These are phyloP conservation scores for Elongisporangium undulatum DNA, from an alignment of 352 stramenopile species.

Conservation along the genomic window DNA sequence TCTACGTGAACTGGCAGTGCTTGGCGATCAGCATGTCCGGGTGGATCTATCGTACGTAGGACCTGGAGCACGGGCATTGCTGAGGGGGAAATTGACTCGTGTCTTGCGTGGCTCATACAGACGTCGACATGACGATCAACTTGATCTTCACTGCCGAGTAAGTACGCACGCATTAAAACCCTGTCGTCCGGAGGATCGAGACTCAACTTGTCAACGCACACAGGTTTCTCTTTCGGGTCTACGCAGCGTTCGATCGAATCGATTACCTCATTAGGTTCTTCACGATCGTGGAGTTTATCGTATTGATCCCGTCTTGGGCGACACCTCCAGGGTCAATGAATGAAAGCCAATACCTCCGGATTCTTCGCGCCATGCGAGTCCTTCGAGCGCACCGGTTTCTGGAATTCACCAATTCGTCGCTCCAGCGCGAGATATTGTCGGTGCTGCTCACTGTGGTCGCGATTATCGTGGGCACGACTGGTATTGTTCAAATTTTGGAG, in stretches of 20 bases:
- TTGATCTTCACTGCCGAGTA: constrained; percentile 71
- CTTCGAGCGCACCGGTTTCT: constrained; percentile 69
- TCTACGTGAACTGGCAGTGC: constrained; percentile 55
- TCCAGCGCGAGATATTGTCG: constrained; percentile 62
- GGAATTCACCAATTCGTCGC: constrained; percentile 65
- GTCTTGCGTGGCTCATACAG: constrained; percentile 12
- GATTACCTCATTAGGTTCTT: constrained; percentile 51
- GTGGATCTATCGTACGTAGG: constrained; percentile 48
- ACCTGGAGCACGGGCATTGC: not conserved
- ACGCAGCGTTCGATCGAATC: constrained; percentile 55
- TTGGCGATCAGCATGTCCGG: constrained; percentile 17
- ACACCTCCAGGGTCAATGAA: constrained; percentile 8
- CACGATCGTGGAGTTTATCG: constrained; percentile 49
- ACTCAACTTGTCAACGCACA: not conserved
- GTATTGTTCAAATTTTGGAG: constrained; percentile 64
- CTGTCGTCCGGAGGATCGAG: constrained; percentile 4
- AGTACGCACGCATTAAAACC: constrained; percentile 3
- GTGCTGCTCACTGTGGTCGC: constrained; percentile 61
- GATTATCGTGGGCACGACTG: constrained; percentile 66
- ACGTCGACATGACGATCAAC: constrained; percentile 52
- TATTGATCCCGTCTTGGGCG: constrained; percentile 59
- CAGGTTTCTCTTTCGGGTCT: constrained; percentile 53
- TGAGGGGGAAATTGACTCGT: not conserved
- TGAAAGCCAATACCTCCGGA: constrained; percentile 4
- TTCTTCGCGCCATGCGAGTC: constrained; percentile 58